Percentiles rank a stretch among this genome's conserved stretches.
phyloP scores from a whole-genome alignment of 768 basidiomycete species.

The Chalciporus sphaerocephalus region DNA sequence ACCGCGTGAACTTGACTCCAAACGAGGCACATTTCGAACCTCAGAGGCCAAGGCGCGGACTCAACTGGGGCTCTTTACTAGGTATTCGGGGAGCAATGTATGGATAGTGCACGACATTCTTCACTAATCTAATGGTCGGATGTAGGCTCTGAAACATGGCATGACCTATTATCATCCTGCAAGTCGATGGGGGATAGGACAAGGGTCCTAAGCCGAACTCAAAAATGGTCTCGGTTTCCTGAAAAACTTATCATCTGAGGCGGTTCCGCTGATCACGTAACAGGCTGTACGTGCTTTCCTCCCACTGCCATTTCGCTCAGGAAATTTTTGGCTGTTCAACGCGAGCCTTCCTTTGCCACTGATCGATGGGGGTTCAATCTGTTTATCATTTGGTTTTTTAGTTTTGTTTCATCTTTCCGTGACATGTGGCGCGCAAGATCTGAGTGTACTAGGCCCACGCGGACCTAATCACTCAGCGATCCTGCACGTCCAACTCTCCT shows the following conservation, averaged over 20 bases:
- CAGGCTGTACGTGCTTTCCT: conserved; percentile 17
- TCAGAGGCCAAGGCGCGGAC: too few relatives aligned
- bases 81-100: too few relatives aligned
- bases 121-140: background rate
- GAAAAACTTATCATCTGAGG: conserved; percentile 14
- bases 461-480: conserved; percentile 29
- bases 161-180: background rate
- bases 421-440: conserved; percentile 17
- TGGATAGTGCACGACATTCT: background rate
- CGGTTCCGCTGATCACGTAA: conserved; percentile 32
- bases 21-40: conserved; percentile 6
- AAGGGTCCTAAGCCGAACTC: background rate
- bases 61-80: too few relatives aligned
- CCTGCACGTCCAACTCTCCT: conserved; percentile 7
- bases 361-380: conserved; percentile 13
- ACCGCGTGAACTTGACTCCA: conserved; percentile 16
- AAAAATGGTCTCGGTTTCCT: too few relatives aligned
- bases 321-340: conserved; percentile 14
- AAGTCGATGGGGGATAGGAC: too few relatives aligned
- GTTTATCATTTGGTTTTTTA: conserved; percentile 7
- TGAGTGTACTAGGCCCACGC: conserved; percentile 21
- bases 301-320: conserved; percentile 16
- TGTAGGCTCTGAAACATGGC: background rate
- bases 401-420: conserved; percentile 11
- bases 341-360: conserved; percentile 14